A percentile compares a stretch with the other conserved stretches of the same genome.
These are phyloP conservation scores for Centella asiatica DNA, from an alignment of 129 eudicot species.

Conservation along the genomic window DNA sequence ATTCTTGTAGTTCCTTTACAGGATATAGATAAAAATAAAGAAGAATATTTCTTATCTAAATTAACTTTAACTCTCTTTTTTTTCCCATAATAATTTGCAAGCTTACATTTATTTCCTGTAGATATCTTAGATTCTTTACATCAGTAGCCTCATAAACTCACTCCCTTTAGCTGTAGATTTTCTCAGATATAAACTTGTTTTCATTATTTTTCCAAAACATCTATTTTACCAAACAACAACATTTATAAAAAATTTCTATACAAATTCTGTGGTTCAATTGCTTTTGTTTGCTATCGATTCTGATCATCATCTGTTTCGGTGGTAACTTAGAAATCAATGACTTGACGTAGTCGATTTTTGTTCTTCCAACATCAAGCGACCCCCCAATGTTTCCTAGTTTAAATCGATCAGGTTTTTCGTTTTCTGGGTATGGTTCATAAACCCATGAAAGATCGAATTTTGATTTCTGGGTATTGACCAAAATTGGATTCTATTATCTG, in stretches of 20 bases:
- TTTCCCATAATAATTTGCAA: no score
- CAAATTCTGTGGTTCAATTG: not conserved
- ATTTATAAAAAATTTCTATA: not conserved
- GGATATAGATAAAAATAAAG: no score
- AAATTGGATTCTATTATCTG: slow-evolving; percentile 15
- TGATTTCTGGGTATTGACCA: slow-evolving; percentile 29
- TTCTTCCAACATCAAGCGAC: no score
- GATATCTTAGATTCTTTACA: not conserved
- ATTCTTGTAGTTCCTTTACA: no score
- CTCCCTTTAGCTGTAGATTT: not conserved
- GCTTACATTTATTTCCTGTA: not conserved
- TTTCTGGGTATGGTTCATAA: slow-evolving; percentile 21
- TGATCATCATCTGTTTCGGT: slow-evolving; percentile 1
- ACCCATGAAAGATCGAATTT: slow-evolving; percentile 18
- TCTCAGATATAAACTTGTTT: not conserved
- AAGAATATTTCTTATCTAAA: no score
- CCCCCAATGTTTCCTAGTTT: slow-evolving; percentile 3
- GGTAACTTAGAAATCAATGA: not conserved
- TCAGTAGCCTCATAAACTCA: slow-evolving; percentile 1
- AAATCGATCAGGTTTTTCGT: slow-evolving; percentile 11
- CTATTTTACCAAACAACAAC: no score
- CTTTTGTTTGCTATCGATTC: not conserved
- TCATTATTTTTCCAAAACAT: no score
- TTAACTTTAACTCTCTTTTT: no score
- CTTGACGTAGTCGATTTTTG: not conserved